Base-by-base conservation (phyloP, 805 yeast genomes). In the Hanseniaspora meyeri region DNA sequence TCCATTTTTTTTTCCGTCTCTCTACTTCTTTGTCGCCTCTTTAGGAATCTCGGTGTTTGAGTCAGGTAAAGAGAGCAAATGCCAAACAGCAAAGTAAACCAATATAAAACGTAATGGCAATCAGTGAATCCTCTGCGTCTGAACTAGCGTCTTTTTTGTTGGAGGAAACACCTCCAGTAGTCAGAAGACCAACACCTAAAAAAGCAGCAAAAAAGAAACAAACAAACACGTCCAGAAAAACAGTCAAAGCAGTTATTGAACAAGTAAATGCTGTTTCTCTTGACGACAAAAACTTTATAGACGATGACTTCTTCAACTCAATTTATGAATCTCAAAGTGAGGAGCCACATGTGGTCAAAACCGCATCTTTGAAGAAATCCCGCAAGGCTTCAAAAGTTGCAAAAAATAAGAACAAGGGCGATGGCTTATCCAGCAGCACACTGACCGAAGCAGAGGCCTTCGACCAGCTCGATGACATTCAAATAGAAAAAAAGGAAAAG, bases 111-210 rank as follows among this genome's bases (percentile, higher is more conserved):
- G 27, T 14, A 4, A 48, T 37, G 32, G 10, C 32, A 11, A 36
- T 48, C 8, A 48, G 19, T 37, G 55, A 51, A 34, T 10, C 48
- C 4, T 43, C 49, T 14, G 55, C 55, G 11, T 51, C 55, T 10
- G 55, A 51, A n/a, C 29, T 51, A 36, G 42, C 55, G 29, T 51
- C 55, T 51, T 51, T 51, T 27, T 27, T 51, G 27, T 32, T 51
- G 24, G 48, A 49, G 14, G n/a, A 36, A 5, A 31, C 53, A 19
- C 48, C 37, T 10, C 37, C 34, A 29, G 27, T 31, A 31, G 12
- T 12, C n/a, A 10, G 17, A 34, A 31, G 17, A 46, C 38, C 39
- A 17, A 14, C 32, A 9, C n/a, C 17, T 17, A 20, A 31, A 46
- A 31, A 31, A 12, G 14, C 49, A 17, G 9, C 49, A 31, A 46